These are phyloP conservation scores for Areca catechu DNA, from an alignment of 176 grass and related monocot species.

Conservation along the genomic window DNA sequence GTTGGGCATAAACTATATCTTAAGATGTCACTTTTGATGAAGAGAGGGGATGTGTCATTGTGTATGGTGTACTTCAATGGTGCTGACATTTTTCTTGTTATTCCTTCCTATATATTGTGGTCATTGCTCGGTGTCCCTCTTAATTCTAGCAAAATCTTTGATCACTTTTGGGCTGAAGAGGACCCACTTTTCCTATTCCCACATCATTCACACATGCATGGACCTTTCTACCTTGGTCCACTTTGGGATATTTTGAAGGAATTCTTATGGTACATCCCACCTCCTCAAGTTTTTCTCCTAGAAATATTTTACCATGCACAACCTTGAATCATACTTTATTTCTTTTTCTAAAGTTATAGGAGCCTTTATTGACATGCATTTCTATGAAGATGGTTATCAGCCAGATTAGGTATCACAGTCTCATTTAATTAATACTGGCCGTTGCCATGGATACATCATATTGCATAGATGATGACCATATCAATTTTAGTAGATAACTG, in stretches of 20 bases:
- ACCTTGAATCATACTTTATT: slow-evolving; percentile 26
- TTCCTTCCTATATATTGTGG: slow-evolving; percentile 7
- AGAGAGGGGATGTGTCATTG: slow-evolving; percentile 18
- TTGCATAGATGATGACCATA: neutral
- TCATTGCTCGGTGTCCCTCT: slow-evolving; percentile 27
- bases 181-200: no score
- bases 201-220: no score
- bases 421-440: slow-evolving; percentile 26
- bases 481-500: no score
- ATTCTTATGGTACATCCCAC: neutral
- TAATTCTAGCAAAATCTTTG: neutral
- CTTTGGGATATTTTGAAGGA: neutral
- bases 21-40: slow-evolving; percentile 24
- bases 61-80: slow-evolving; percentile 10
- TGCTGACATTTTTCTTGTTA: slow-evolving; percentile 29
- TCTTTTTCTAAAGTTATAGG: slow-evolving; percentile 14
- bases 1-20: slow-evolving; percentile 20
- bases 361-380: slow-evolving; percentile 11
- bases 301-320: slow-evolving; percentile 3
- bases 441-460: slow-evolving; percentile 23
- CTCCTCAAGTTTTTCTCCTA: neutral
- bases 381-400: slow-evolving; percentile 4
- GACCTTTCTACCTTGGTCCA: neutral
- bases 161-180: no score
- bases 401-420: slow-evolving; percentile 21